A percentile compares a stretch with the other conserved stretches of the same genome.
Conservation (phyloP, 2,329 filamentous ascomycete genomes). For the Huntiella omanensis region DNA sequence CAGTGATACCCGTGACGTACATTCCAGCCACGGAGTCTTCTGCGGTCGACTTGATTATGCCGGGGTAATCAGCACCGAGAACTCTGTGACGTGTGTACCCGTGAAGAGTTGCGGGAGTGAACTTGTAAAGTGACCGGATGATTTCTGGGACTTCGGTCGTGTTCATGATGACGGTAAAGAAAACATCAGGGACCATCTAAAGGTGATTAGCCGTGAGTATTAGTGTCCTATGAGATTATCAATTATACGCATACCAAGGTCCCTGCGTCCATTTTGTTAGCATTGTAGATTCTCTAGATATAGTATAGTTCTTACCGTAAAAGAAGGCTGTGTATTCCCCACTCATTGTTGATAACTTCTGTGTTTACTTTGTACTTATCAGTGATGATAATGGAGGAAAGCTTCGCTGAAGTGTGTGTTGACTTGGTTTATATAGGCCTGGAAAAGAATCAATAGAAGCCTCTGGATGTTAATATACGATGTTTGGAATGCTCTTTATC, state of each 20-base stretch:
- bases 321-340: slow-evolving; percentile 8
- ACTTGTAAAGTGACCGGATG: slow-evolving; percentile 36
- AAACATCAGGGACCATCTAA: slow-evolving; percentile 67
- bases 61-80: slow-evolving; percentile 57
- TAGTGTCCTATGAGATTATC: not conserved
- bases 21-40: slow-evolving; percentile 51
- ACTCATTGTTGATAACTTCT: slow-evolving; percentile 6
- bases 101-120: slow-evolving; percentile 58
- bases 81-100: slow-evolving; percentile 56
- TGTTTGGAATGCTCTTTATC: too few species aligned
- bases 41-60: slow-evolving; percentile 37
- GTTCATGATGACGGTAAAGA: slow-evolving; percentile 68
- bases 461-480: too few species aligned
- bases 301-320: slow-evolving; percentile 23
- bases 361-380: too few species aligned
- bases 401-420: too few species aligned
- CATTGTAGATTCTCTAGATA: not conserved
- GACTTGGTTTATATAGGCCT: too few species aligned
- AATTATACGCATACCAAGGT: slow-evolving; percentile 18
- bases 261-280: slow-evolving; percentile 13
- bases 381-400: too few species aligned
- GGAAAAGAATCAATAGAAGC: too few species aligned
- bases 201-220: slow-evolving; percentile 12
- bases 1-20: slow-evolving; percentile 59
- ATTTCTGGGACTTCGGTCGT: slow-evolving; percentile 27